These are phyloP conservation scores for Glycine tomentella DNA, from an alignment of 306 rosid genomes.

Conservation along the genomic window DNA sequence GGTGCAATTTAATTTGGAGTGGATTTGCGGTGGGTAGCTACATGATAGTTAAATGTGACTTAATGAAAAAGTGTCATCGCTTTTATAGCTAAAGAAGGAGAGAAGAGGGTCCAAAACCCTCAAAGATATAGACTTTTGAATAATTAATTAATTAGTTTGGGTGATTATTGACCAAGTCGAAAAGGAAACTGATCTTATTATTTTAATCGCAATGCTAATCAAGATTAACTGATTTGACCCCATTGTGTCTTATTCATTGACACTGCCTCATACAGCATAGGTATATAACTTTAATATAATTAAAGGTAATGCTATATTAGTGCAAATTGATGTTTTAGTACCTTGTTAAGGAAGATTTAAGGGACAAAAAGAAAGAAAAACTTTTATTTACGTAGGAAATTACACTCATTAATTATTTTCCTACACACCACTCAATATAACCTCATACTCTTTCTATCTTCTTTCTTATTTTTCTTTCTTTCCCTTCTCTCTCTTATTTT, in stretches of 20 bases:
- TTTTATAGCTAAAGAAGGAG: conserved; percentile 46
- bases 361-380: too few species aligned
- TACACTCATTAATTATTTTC: too few species aligned
- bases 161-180: conserved; percentile 50
- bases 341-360: too few species aligned
- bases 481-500: too few species aligned
- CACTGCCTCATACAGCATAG: conserved; percentile 40
- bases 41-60: conserved; percentile 54
- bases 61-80: conserved; percentile 50
- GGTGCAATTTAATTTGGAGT: conserved; percentile 46
- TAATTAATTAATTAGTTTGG: conserved; percentile 19
- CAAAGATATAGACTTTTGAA: conserved; percentile 39
- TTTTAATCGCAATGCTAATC: conserved; percentile 44
- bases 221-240: conserved; percentile 57
- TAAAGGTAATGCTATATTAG: conserved; percentile 22
- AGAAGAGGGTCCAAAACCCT: conserved; percentile 50
- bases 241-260: conserved; percentile 51
- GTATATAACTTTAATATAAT: conserved; percentile 21
- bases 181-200: conserved; percentile 27
- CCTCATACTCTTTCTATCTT: too few species aligned
- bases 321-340: conserved; percentile 37
- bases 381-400: too few species aligned
- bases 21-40: conserved; percentile 49
- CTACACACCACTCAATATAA: too few species aligned
- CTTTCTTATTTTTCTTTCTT: too few species aligned